Evolutionary conservation across 139 green algal species (phyloP).

Genomic region (Tetradesmus obliquus): DNA sequence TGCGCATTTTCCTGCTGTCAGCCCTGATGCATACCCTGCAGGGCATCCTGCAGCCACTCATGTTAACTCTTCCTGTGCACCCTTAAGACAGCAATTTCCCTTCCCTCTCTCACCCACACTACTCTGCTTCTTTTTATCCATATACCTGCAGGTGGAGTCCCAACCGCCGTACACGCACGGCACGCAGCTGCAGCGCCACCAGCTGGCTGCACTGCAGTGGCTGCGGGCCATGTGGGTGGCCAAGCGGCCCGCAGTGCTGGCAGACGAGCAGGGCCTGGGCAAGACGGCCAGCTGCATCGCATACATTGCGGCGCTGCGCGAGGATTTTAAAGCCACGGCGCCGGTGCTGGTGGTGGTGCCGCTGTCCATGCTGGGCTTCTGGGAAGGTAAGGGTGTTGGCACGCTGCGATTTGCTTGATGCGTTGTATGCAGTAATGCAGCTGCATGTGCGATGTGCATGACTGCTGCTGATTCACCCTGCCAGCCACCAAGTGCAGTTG

Average conservation of each 20-base stretch:
- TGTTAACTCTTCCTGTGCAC: too few species aligned
- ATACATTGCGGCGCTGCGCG: slow-evolving; percentile 63
- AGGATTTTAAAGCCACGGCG: slow-evolving; percentile 66
- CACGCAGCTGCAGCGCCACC: slow-evolving; percentile 71
- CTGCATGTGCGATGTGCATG: not conserved
- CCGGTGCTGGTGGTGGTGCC: slow-evolving; percentile 80
- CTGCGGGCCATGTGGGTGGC: slow-evolving; percentile 72
- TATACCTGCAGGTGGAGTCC: not conserved
- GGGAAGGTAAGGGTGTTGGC: slow-evolving; percentile 65
- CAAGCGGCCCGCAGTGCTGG: slow-evolving; percentile 65
- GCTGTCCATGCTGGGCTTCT: slow-evolving; percentile 66
- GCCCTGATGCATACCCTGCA: too few species aligned
- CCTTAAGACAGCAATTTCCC: not conserved
- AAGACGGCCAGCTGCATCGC: slow-evolving; percentile 77
- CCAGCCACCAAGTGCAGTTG: too few species aligned
- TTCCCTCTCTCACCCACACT: not conserved
- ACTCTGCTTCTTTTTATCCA: not conserved
- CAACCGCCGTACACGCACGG: slow-evolving; percentile 59
- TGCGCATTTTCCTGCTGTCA: too few species aligned
- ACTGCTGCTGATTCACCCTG: not conserved
- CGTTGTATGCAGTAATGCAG: not conserved
- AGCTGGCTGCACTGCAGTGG: slow-evolving; percentile 81
- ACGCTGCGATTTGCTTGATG: not conserved
- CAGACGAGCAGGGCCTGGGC: slow-evolving; percentile 85
- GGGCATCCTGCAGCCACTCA: too few species aligned